Evolutionary conservation across 2,329 filamentous ascomycete genomes (phyloP), one percentile per base, ranked within the genome.

Genomic region (Cladophialophora psammophila): DNA sequence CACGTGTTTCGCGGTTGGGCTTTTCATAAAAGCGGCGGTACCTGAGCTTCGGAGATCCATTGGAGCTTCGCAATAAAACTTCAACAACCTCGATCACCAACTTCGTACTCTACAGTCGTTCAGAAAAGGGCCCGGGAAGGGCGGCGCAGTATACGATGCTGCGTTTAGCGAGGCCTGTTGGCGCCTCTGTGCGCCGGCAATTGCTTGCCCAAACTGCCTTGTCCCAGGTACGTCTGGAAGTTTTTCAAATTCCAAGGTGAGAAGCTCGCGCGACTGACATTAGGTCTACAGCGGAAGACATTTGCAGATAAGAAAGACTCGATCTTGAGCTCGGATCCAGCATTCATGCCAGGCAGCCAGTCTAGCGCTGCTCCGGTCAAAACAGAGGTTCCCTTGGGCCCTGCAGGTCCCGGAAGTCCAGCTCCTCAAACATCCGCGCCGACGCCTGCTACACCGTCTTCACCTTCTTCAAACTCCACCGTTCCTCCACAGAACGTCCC

Each of bases 401-500:
- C 69, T 31, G 69, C 62, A 31, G 67, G 69, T 38, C 69, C 69
- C 36, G 69, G 69, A 34, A 58, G 48, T 31, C 65, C 69, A 57
- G 69, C 59, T 56, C 74, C 71, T 34, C 66, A 69, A 65, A 13
- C 59, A 12, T 15, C 42, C 58, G 73, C 71, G 42, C 70, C 74
- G 10, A 74, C 74, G 32, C 74, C 74, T 48, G 68, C 72, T 42
- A 73, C 76, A 35, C 74, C 75, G 48, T 78, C 81, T 12, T 81
- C 82, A 20, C 74, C 75, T 56, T 78, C 81, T 13, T 81, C 82
- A 20, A 75, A 77, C 64, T 78, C 82, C n/a, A 78, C 81, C 52
- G 81, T 87, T 58, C 80, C 84, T 67, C 77, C 83, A 62, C 77
- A 83, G 70, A 82, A 81, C 55, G 75, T 84, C 45, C 81, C 85